phyloP scores from a whole-genome alignment of 2,329 filamentous ascomycete species.

The Venturia aucupariae region DNA sequence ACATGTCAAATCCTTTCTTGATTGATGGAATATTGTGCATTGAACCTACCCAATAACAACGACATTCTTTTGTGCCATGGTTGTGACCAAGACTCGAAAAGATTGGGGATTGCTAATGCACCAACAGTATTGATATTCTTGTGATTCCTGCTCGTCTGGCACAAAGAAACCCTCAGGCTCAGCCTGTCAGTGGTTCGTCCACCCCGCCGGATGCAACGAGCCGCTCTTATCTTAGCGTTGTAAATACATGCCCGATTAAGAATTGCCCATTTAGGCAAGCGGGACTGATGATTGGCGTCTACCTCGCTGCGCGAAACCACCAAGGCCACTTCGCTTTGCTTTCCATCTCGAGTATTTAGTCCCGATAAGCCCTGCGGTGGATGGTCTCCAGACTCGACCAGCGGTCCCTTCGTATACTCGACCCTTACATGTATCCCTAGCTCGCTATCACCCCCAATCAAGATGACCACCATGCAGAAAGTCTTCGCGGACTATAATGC shows the following conservation, averaged over 20 bases:
- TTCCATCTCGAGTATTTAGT: not conserved
- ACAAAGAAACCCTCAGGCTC: too few relatives aligned
- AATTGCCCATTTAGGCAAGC: not conserved
- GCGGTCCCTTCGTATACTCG: not conserved
- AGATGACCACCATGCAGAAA: slow-evolving; percentile 38
- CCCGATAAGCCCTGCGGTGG: not conserved
- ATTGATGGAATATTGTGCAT: not conserved
- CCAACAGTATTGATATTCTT: too few relatives aligned
- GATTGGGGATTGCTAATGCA: too few relatives aligned
- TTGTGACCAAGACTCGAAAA: too few relatives aligned
- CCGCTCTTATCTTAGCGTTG: slow-evolving; percentile 7
- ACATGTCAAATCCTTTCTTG: not conserved
- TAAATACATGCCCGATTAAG: not conserved
- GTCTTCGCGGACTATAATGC: slow-evolving; percentile 32
- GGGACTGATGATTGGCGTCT: not conserved
- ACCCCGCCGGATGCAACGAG: not conserved
- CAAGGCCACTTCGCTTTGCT: not conserved
- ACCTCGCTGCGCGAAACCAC: not conserved
- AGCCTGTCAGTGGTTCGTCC: too few relatives aligned
- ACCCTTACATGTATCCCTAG: not conserved
- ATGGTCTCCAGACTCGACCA: not conserved
- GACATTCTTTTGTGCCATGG: slow-evolving; percentile 12
- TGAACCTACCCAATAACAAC: slow-evolving; percentile 10
- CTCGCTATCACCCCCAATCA: not conserved
- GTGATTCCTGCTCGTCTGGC: not conserved